Conservation (phyloP, 73 alveolate species). For the Tetrahymena malaccensis region DNA sequence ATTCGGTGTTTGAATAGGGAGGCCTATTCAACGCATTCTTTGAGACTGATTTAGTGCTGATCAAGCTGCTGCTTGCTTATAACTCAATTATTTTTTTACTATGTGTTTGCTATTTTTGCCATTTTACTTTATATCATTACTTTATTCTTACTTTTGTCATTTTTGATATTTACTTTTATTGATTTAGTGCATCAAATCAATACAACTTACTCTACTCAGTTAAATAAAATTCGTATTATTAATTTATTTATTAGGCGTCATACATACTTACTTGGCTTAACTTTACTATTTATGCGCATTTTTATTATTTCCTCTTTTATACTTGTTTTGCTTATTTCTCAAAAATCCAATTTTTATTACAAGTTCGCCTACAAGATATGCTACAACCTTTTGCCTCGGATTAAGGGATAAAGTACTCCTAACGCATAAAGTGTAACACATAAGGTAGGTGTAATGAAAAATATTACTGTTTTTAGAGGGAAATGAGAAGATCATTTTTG, state of each 20-base stretch:
- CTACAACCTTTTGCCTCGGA: background rate
- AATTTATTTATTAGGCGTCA: background rate
- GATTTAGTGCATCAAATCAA: background rate
- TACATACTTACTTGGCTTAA: background rate
- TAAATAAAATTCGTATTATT: no score
- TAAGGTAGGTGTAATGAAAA: background rate
- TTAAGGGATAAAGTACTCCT: background rate
- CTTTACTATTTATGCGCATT: background rate
- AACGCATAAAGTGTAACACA: background rate
- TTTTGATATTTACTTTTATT: background rate
- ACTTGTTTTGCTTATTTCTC: background rate
- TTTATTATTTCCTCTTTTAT: background rate
- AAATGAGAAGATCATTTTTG: background rate
- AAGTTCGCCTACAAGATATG: background rate
- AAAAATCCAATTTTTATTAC: background rate
- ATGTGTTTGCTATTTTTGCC: background rate
- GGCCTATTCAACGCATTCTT: conserved; percentile 1
- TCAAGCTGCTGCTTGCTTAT: background rate
- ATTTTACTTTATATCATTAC: background rate
- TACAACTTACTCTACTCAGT: background rate
- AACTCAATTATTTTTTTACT: background rate
- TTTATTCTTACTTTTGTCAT: background rate
- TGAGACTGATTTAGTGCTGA: background rate
- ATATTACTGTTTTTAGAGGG: background rate
- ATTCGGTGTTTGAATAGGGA: background rate